Evolutionary conservation across 176 grass and related monocot genomes (phyloP), one percentile per base, ranked within the genome.

Genomic region (Olyra latifolia): DNA sequence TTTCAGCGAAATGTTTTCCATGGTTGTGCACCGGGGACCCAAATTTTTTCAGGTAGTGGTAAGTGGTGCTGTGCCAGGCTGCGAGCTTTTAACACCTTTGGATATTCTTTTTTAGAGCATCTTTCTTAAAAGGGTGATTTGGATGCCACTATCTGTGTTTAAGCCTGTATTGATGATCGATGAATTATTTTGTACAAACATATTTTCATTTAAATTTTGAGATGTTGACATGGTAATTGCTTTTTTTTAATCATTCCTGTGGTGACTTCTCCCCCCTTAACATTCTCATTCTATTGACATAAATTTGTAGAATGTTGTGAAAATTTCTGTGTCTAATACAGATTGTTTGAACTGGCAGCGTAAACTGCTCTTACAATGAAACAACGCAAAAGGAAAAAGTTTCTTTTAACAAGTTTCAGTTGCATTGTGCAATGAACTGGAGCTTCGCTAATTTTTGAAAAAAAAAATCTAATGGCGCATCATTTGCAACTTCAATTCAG

Each of bases 401-500:
- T 30, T 15, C 5, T 16, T 29, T 30, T 30, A 30, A 16, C 6
- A 13, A 16, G 14, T 62, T 7, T 16, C 58, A 62, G 0, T 62
- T 30, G 7, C 14, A 17, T 8, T 30, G 2, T 10, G 20, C 72
- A 69, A 22, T 32, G 50, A 64, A 70, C 45, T 82, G 24, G 24
- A 45, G 32, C 46, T 27, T 77, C 27, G 39, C n/a, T 72, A n/a
- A 47, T 42, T 47, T 58, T 49, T 61, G 61, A 3, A 42, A 13
- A 10, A 10, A 48, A 12, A 47, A 32, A 49, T 74, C 41, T 68
- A 68, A 84, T 30, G 9, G 3, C 20, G 54, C 23, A 22, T 45
- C 24, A 1, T 74, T 80, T 69, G 74, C 43, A 38, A 42, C 29
- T 74, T 71, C 4, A 48, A 80, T 78, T 38, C 69, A 84, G 81